Base-by-base conservation (phyloP, 768 basidiomycete genomes). In the Leccinum boreale region DNA sequence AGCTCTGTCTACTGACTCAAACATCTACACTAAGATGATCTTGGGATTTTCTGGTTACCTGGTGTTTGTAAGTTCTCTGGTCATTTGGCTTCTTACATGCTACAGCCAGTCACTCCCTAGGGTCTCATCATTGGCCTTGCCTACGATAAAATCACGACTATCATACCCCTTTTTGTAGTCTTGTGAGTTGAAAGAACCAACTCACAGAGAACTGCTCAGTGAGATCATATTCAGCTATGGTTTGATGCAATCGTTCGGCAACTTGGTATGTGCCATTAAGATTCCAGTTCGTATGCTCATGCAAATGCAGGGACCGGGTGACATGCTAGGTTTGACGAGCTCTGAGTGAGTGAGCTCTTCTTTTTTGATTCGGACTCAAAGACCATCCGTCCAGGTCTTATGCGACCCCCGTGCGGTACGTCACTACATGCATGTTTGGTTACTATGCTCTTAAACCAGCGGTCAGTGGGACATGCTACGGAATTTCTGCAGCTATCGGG, bases 201-300 rank as follows among this genome's bases (percentile, higher is more conserved):
- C 29, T 28, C 31, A 47, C 36, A 35, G 52, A 31, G 46, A 14
- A 19, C 59, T 47, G n/a, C 50, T 63, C 24, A 58, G 17, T 36
- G 7, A n/a, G 11, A 33, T 35, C 8, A 11, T 42, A 50, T 51
- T 7, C 57, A 85, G 84, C 62, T 89, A 87, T 67, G 88, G 85
- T 3, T 72, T 87, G 54, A 86, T 89, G 86, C 84, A 87, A 62
- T 86, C 83, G 3, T 81, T 78, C 47, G 87, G 86, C n/a, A 89
- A 89, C 63, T 50, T 88, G 73, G 84, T 81, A 65, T 39, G 74
- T 65, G 19, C 15, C 35, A 44, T 35, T 36, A 21, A 28, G 39
- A 12, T 26, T 58, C 29, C 23, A n/a, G 14, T 51, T 44, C 23
- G 9, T 48, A 50, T 29, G 23, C 48, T 68, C 12, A 73, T 50